Evolutionary conservation across 495 filamentous ascomycete species (phyloP), one percentile per base, ranked within the genome.

Genomic region (Parathielavia appendiculata): DNA sequence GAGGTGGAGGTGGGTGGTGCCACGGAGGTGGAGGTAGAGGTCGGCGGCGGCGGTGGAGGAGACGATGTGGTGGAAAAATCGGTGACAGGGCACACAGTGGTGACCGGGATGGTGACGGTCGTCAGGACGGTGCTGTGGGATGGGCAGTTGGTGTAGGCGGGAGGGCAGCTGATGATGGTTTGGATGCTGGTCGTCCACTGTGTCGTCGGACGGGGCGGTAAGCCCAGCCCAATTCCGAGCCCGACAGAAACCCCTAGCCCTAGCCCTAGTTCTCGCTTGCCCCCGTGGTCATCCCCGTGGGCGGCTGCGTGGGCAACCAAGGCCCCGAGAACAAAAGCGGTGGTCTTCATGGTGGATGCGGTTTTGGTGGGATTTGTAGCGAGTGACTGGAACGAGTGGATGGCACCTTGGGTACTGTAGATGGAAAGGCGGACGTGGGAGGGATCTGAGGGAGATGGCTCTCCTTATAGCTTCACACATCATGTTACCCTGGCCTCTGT

Each of bases 31-130:
- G 41, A 12, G 36, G 56, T 46, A 16, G 62, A 52, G 16, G 62
- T 51, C 45, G 65, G 65, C 54, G 63, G 63, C 17, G 34, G 61
- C 1, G 60, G 56, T 17, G 38, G 43, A 20, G 66, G 52, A 20
- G 57, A n/a, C n/a, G n/a, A n/a, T n/a, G n/a, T n/a, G n/a, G 51
- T 52, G 53, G 34, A 50, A 56, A 30, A 5, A 57, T 35, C 7
- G 64, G 64, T 63, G 48, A 72, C 61, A 38, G 70, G 68, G 67
- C 71, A 71, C 35, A 74, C 49, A 59, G 69, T 71, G 44, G 73
- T 74, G 51, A 69, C 56, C 23, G 62, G 50, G 54, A 70, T 52
- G 50, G 60, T 69, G 20, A 74, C 64, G 49, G 67, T 75, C 7
- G 73, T 72, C 30, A 70, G 56, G 66, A 69, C 69, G 36, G 60